phyloP scores from a whole-genome alignment of 1,284 basidiomycete genomes.

The Megacollybia platyphylla region DNA sequence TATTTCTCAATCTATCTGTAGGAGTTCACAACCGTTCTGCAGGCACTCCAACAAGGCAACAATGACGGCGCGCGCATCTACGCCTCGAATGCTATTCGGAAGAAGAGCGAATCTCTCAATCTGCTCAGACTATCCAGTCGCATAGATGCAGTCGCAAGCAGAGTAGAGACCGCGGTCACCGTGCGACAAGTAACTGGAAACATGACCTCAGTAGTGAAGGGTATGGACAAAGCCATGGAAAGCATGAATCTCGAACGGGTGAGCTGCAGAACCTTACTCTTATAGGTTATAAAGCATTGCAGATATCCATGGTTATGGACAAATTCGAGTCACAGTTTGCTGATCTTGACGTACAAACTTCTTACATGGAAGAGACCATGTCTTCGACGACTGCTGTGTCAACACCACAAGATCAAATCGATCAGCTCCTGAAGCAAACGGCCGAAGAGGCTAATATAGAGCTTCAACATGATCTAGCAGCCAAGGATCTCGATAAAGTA shows the following conservation, averaged over 20 bases:
- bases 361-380: constrained; percentile 98
- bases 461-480: constrained; percentile 79
- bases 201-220: constrained; percentile 93
- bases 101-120: constrained; percentile 94
- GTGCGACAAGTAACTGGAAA: constrained; percentile 92
- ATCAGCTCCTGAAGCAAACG: constrained; percentile 83
- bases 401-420: constrained; percentile 96
- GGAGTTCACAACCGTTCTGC: constrained; percentile 6
- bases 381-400: constrained; percentile 85
- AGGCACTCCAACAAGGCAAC: constrained; percentile 97
- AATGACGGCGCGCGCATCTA: constrained; percentile 98
- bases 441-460: constrained; percentile 98
- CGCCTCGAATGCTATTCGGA: constrained; percentile 95
- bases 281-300: constrained; percentile 5
- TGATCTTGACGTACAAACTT: constrained; percentile 96
- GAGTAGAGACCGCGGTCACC: constrained; percentile 98
- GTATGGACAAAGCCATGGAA: constrained; percentile 99
- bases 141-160: constrained; percentile 92
- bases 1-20: neutral
- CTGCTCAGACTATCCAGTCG: constrained; percentile 78
- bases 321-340: constrained; percentile 97
- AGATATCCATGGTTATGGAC: constrained; percentile 99
- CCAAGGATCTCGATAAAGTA: constrained; percentile 45
- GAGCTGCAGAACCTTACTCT: constrained; percentile 13
- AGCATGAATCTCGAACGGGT: constrained; percentile 97